A percentile compares a stretch with the other conserved stretches of the same genome.
Evolutionary conservation across 2,329 filamentous ascomycete species (phyloP).

Genomic region (Curvularia verruculosa): DNA sequence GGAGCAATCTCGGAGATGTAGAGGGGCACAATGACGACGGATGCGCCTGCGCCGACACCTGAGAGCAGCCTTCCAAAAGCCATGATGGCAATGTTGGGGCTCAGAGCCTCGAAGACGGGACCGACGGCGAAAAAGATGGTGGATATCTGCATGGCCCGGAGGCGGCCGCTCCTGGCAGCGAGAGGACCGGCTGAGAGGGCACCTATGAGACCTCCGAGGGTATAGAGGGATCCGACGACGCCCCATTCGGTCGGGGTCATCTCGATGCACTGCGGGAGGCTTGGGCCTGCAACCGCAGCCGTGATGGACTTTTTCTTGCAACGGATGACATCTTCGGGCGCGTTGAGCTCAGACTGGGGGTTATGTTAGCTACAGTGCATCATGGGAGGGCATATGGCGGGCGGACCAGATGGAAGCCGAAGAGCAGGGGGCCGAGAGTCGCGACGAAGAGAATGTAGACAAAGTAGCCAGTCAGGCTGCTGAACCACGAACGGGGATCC

Average conservation of each 20-base stretch:
- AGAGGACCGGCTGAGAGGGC: slow-evolving; percentile 80
- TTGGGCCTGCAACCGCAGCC: slow-evolving; percentile 42
- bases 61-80: slow-evolving; percentile 77
- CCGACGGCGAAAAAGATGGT: slow-evolving; percentile 78
- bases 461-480: slow-evolving; percentile 74
- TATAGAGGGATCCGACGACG: slow-evolving; percentile 87
- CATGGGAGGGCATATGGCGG: not conserved
- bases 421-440: slow-evolving; percentile 88
- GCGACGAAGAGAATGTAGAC: slow-evolving; percentile 75
- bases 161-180: slow-evolving; percentile 77
- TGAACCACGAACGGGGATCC: slow-evolving; percentile 48
- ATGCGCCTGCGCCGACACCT: slow-evolving; percentile 83
- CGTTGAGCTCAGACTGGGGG: slow-evolving; percentile 85
- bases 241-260: slow-evolving; percentile 86
- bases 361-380: slow-evolving; percentile 24
- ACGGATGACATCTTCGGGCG: slow-evolving; percentile 90
- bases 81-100: slow-evolving; percentile 70
- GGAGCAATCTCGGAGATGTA: slow-evolving; percentile 94
- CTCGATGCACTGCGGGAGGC: slow-evolving; percentile 78
- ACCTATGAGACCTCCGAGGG: slow-evolving; percentile 83
- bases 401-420: slow-evolving; percentile 86
- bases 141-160: slow-evolving; percentile 77
- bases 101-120: slow-evolving; percentile 74
- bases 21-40: slow-evolving; percentile 90
- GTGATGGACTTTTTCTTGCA: slow-evolving; percentile 70